These are phyloP conservation scores for Leptodermis oblonga DNA, from an alignment of 257 asterid species.

Conservation along the genomic window DNA sequence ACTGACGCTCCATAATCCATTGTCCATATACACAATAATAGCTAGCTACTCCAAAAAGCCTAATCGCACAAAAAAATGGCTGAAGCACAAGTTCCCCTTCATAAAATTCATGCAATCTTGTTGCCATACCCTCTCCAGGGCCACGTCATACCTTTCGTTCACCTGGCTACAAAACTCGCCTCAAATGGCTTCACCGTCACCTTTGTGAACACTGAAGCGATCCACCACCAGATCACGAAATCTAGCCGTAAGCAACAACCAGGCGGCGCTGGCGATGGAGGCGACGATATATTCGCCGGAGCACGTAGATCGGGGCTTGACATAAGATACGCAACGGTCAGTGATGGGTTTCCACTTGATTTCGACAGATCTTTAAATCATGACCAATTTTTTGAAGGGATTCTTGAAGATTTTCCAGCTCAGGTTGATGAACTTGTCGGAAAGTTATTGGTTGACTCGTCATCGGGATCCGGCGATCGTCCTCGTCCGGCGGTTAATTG, in stretches of 20 bases:
- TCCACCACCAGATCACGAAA: constrained; percentile 24
- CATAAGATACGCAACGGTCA: constrained; percentile 45
- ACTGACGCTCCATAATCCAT: no score
- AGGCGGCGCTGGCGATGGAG: neutral
- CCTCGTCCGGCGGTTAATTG: constrained; percentile 24
- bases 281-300: constrained; percentile 31
- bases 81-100: neutral
- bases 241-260: no score
- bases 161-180: constrained; percentile 33
- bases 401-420: constrained; percentile 26
- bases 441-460: constrained; percentile 10
- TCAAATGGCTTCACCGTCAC: constrained; percentile 33
- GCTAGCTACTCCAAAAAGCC: neutral
- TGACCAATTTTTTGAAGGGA: constrained; percentile 15
- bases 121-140: constrained; percentile 36
- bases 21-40: neutral
- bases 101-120: constrained; percentile 25
- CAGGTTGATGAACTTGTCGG: constrained; percentile 38
- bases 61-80: constrained; percentile 9
- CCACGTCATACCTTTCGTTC: constrained; percentile 29
- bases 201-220: constrained; percentile 25
- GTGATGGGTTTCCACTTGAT: constrained; percentile 48
- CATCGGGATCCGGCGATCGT: neutral
- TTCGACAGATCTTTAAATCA: constrained; percentile 31
- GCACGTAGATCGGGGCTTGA: constrained; percentile 53